phyloP scores from a whole-genome alignment of 1,284 basidiomycete species.

The Lignosus rhinocerotis region DNA sequence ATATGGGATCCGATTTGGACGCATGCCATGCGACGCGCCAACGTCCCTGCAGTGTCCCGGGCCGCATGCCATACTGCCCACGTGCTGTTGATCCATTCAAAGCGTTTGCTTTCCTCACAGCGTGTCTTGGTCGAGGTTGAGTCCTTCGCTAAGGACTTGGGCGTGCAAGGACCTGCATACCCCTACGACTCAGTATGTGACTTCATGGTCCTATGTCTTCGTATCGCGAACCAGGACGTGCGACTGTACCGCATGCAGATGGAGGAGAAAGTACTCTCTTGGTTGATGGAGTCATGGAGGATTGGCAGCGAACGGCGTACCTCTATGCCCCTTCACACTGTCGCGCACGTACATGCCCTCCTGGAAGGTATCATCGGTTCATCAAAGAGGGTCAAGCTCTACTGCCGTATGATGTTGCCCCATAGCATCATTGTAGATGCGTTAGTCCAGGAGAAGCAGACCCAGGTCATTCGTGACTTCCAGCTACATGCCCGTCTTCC shows the following conservation, averaged over 20 bases:
- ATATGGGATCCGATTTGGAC: slow-evolving; percentile 83
- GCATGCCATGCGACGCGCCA: slow-evolving; percentile 74
- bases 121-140: slow-evolving; percentile 72
- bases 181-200: slow-evolving; percentile 86
- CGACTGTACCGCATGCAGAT: slow-evolving; percentile 78
- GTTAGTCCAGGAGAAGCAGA: slow-evolving; percentile 57
- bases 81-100: slow-evolving; percentile 47
- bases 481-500: slow-evolving; percentile 68
- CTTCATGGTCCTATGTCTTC: slow-evolving; percentile 71
- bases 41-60: slow-evolving; percentile 67
- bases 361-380: slow-evolving; percentile 64
- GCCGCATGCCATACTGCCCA: slow-evolving; percentile 80
- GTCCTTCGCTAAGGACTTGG: slow-evolving; percentile 73
- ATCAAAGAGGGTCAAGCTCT: slow-evolving; percentile 44
- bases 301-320: slow-evolving; percentile 34
- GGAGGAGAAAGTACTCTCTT: slow-evolving; percentile 81
- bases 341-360: slow-evolving; percentile 64
- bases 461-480: slow-evolving; percentile 66
- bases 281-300: slow-evolving; percentile 81
- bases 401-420: slow-evolving; percentile 56
- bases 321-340: slow-evolving; percentile 50
- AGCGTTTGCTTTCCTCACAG: slow-evolving; percentile 51
- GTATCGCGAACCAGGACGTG: slow-evolving; percentile 74
- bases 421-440: slow-evolving; percentile 64
- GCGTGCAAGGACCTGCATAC: slow-evolving; percentile 83